These are phyloP conservation scores for Colletotrichum acutatum DNA, from an alignment of 2,329 filamentous ascomycete species.

Conservation along the genomic window DNA sequence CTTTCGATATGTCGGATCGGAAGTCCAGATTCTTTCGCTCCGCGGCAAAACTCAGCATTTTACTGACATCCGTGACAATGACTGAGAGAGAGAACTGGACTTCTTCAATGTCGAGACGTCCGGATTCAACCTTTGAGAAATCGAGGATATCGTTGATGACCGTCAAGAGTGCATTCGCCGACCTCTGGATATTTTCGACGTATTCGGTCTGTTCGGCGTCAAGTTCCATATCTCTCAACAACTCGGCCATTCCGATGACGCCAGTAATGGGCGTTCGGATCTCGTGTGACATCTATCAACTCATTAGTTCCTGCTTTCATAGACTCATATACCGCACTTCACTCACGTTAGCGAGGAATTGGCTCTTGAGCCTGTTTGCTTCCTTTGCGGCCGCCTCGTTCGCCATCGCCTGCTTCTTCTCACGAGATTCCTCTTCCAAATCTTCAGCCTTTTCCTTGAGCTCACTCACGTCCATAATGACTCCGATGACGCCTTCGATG, in stretches of 20 bases:
- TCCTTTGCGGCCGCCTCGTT: conserved; percentile 84
- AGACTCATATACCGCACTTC: neutral
- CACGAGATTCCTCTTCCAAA: conserved; percentile 71
- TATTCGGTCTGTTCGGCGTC: conserved; percentile 79
- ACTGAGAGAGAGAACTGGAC: conserved; percentile 82
- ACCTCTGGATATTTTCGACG: conserved; percentile 81
- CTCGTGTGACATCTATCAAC: conserved; percentile 76
- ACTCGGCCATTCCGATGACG: conserved; percentile 82
- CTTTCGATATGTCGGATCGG: conserved; percentile 69
- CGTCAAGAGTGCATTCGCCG: conserved; percentile 82
- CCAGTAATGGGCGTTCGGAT: conserved; percentile 83
- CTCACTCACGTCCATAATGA: conserved; percentile 85
- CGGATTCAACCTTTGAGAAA: conserved; percentile 87
- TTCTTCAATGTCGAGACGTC: conserved; percentile 80
- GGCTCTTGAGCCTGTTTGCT: conserved; percentile 82
- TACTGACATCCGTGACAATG: conserved; percentile 81
- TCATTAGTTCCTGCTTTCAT: neutral
- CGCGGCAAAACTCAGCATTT: conserved; percentile 89
- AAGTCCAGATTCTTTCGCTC: conserved; percentile 83
- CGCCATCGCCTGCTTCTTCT: conserved; percentile 76
- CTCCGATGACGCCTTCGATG: conserved; percentile 79
- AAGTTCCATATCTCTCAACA: conserved; percentile 75
- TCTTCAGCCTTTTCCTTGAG: conserved; percentile 73
- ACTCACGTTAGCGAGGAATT: conserved; percentile 76
- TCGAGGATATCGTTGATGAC: conserved; percentile 94